These are phyloP conservation scores for Austropuccinia psidii DNA, from an alignment of 1,284 basidiomycete genomes.

Conservation along the genomic window DNA sequence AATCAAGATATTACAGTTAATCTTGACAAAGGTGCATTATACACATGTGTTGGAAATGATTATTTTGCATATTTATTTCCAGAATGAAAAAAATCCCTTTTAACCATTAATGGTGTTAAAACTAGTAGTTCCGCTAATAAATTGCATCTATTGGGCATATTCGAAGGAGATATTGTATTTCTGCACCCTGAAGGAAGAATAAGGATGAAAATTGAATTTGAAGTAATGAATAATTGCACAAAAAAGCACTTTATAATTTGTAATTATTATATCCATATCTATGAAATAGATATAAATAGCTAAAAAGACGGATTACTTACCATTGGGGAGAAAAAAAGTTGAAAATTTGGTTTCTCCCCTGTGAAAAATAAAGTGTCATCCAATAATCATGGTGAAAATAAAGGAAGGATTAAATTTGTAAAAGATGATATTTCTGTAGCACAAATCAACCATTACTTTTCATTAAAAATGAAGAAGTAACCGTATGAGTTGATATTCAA, in stretches of 20 bases:
- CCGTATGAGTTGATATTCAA: background rate
- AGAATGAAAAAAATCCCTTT: too few species aligned
- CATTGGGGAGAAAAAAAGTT: background rate
- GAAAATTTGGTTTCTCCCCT: background rate
- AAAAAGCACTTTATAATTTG: background rate
- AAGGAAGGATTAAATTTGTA: too few species aligned
- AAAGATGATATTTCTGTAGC: background rate
- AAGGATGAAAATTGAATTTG: too few species aligned
- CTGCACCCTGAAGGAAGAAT: background rate
- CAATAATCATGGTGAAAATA: too few species aligned
- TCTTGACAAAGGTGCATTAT: too few species aligned
- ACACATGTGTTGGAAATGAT: too few species aligned
- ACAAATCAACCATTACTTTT: background rate
- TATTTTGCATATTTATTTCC: too few species aligned
- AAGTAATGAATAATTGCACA: background rate
- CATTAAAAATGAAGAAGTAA: background rate
- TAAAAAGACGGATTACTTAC: background rate
- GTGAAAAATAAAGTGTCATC: too few species aligned
- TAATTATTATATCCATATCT: background rate
- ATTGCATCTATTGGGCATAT: background rate
- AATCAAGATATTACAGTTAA: too few species aligned
- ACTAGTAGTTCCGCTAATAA: background rate
- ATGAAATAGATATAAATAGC: background rate
- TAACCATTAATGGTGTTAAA: too few species aligned
- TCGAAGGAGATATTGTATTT: background rate